Evolutionary conservation across 2,329 filamentous ascomycete genomes (phyloP).

Genomic region (Colletotrichum sp.): DNA sequence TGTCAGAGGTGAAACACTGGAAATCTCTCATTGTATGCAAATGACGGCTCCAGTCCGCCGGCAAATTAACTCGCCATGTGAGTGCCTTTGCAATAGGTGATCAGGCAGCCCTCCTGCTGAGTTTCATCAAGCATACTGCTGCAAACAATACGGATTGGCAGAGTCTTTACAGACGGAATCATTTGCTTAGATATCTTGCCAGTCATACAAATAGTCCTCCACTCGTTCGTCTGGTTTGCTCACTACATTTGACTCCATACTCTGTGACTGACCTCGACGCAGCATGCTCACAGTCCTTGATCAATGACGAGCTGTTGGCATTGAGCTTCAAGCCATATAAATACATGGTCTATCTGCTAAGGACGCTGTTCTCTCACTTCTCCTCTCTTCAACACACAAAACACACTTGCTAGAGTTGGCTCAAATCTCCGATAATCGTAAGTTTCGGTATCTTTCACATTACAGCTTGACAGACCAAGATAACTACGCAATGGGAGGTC

Average conservation of each 20-base stretch:
- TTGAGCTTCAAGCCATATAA: not conserved
- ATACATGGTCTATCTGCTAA: not conserved
- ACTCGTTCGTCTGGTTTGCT: not conserved
- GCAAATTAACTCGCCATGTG: not conserved
- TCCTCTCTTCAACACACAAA: not conserved
- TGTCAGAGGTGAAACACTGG: no score
- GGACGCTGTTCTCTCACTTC: not conserved
- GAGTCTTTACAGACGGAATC: not conserved
- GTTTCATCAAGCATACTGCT: not conserved
- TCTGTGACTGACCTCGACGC: not conserved
- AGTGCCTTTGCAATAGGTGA: not conserved
- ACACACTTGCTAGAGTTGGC: not conserved
- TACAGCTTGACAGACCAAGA: not conserved
- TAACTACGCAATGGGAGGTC: not conserved
- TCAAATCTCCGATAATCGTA: not conserved
- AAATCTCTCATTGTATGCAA: not conserved
- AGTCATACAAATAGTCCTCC: not conserved
- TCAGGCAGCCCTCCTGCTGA: fast-evolving
- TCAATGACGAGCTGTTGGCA: not conserved
- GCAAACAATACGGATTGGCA: not conserved
- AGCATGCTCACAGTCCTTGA: not conserved
- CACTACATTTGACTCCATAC: not conserved
- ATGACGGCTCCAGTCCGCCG: fast-evolving
- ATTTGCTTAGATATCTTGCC: fast-evolving
- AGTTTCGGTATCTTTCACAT: no score